Evolutionary conservation across 78 protist species (phyloP).

Genomic region (Dictyostelium firmibasis): DNA sequence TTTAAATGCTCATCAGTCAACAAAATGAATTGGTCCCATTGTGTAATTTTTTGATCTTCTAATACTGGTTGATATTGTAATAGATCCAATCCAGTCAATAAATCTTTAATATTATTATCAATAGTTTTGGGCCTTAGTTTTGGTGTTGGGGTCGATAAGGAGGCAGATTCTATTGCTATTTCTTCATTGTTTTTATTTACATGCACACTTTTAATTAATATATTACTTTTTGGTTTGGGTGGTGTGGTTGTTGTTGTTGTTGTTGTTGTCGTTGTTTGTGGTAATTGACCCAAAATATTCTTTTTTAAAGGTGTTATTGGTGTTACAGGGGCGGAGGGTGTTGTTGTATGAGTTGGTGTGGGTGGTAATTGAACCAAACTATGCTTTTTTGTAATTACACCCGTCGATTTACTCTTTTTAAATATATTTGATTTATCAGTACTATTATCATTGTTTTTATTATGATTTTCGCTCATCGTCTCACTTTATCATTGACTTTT

Average conservation of each 20-base stretch:
- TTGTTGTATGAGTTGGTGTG: not conserved
- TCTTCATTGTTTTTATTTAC: not conserved
- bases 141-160: no score
- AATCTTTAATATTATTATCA: not conserved
- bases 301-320: not conserved
- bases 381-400: not conserved
- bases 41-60: not conserved
- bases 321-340: not conserved
- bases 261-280: not conserved
- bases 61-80: conserved; percentile 11
- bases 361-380: not conserved
- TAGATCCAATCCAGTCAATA: not conserved
- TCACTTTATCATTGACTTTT: no score
- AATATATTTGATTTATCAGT: not conserved
- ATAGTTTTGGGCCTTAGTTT: not conserved
- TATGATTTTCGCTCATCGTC: no score
- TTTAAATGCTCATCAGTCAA: not conserved
- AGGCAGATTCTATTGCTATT: not conserved
- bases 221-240: not conserved
- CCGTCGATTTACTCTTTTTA: not conserved
- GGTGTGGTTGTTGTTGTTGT: not conserved
- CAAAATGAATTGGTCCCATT: not conserved
- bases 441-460: no score
- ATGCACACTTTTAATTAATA: not conserved
- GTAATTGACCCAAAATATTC: no score